phyloP scores from a whole-genome alignment of 805 yeast genomes.

The Metschnikowia kofuensis region DNA sequence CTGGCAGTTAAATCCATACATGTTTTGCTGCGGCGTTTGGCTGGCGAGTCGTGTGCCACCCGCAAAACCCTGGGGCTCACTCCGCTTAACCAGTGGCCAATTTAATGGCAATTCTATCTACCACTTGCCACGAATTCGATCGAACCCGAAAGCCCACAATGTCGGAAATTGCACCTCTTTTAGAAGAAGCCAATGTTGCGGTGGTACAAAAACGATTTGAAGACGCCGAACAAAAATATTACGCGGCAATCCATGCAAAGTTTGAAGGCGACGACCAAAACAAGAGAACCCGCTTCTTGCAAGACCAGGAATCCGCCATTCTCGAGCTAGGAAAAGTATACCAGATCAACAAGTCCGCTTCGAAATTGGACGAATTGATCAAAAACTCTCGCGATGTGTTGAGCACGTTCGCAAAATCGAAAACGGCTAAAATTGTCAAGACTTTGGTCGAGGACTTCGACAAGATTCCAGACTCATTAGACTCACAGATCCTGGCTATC shows the following conservation, averaged over 20 bases:
- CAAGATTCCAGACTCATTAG: slow-evolving; percentile 55
- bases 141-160: neutral
- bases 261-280: slow-evolving; percentile 19
- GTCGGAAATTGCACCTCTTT: slow-evolving; percentile 7
- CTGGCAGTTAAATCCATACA: neutral
- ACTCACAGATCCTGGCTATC: slow-evolving; percentile 69
- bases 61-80: slow-evolving; percentile 2
- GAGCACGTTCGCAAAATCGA: slow-evolving; percentile 83
- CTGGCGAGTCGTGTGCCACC: slow-evolving; percentile 7
- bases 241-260: slow-evolving; percentile 39
- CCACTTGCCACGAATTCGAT: neutral
- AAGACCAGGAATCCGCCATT: slow-evolving; percentile 62
- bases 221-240: slow-evolving; percentile 61
- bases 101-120: neutral
- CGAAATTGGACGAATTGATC: slow-evolving; percentile 59
- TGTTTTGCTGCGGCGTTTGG: neutral
- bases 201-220: slow-evolving; percentile 45
- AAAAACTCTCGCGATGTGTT: slow-evolving; percentile 67
- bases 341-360: slow-evolving; percentile 45
- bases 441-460: slow-evolving; percentile 78
- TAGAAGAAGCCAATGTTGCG: slow-evolving; percentile 63
- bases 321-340: slow-evolving; percentile 74
- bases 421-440: slow-evolving; percentile 87
- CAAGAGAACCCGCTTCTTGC: slow-evolving; percentile 26
- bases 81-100: slow-evolving; percentile 1